phyloP scores from a whole-genome alignment of 495 filamentous ascomycete genomes.

The Lophium mytilinum region DNA sequence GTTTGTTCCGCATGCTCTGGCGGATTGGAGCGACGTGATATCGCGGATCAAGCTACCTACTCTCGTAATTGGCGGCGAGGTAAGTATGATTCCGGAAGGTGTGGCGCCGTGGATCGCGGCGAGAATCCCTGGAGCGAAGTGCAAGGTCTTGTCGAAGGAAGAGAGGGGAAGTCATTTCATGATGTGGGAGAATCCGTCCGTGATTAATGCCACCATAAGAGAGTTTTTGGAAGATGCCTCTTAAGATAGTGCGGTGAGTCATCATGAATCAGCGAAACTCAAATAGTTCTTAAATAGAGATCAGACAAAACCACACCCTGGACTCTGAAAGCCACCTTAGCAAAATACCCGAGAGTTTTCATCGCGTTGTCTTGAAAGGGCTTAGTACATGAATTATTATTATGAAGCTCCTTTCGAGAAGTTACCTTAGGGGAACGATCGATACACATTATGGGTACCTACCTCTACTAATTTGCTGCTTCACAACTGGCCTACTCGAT shows the following conservation, averaged over 20 bases:
- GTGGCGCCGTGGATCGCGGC: not conserved
- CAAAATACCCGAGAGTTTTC: too few relatives aligned
- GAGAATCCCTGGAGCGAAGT: not conserved
- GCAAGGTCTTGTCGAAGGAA: not conserved
- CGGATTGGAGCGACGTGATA: not conserved
- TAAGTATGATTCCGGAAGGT: not conserved
- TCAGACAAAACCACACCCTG: too few relatives aligned
- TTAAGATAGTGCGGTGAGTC: too few relatives aligned
- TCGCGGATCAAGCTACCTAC: not conserved
- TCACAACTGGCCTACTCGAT: conserved; percentile 27
- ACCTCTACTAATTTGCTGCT: conserved; percentile 20
- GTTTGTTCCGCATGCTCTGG: not conserved
- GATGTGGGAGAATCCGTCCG: not conserved
- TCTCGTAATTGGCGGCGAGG: not conserved
- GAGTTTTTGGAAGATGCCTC: not conserved
- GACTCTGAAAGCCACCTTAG: too few relatives aligned
- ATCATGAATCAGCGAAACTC: too few relatives aligned
- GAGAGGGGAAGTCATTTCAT: not conserved
- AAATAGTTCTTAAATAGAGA: too few relatives aligned
- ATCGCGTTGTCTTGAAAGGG: too few relatives aligned
- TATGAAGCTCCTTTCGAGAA: not conserved
- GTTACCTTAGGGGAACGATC: not conserved
- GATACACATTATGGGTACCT: conserved; percentile 15
- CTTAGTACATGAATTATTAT: not conserved
- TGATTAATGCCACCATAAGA: not conserved